Percentiles rank a stretch among this genome's conserved stretches.
Evolutionary conservation across 2,329 filamentous ascomycete genomes (phyloP).

Genomic region (Passalora sequoiae): DNA sequence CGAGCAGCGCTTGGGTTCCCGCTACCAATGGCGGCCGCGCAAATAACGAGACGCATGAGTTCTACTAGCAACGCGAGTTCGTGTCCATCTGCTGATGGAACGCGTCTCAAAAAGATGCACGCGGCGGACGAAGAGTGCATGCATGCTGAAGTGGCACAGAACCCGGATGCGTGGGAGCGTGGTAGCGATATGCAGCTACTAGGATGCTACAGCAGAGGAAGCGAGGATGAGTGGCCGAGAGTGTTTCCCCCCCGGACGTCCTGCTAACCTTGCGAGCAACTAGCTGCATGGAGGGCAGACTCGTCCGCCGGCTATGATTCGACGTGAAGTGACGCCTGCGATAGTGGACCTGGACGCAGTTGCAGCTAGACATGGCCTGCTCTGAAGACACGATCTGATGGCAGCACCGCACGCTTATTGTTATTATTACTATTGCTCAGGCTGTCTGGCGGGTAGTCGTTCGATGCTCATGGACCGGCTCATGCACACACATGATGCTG

Average conservation of each 20-base stretch:
- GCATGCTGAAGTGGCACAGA: constrained; percentile 2
- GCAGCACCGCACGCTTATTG: no score
- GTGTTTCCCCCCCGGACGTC: constrained; percentile 2
- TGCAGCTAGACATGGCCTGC: constrained; percentile 11
- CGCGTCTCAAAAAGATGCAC: constrained; percentile 7
- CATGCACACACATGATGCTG: no score
- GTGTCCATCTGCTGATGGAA: constrained; percentile 3
- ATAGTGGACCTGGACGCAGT: constrained; percentile 15
- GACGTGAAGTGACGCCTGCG: constrained; percentile 13
- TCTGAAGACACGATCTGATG: neutral
- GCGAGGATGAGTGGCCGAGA: constrained; percentile 19
- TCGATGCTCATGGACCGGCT: no score
- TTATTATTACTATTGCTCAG: no score
- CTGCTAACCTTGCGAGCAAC: constrained; percentile 14
- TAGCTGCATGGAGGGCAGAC: constrained; percentile 15
- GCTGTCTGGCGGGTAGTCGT: no score
- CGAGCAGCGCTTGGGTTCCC: constrained; percentile 13
- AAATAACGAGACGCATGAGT: constrained; percentile 11
- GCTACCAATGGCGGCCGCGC: constrained; percentile 13
- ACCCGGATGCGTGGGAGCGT: constrained; percentile 5
- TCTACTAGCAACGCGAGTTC: constrained; percentile 9
- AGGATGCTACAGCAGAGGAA: constrained; percentile 9
- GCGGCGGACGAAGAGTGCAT: constrained; percentile 7
- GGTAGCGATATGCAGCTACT: constrained; percentile 9
- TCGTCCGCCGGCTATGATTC: constrained; percentile 16